Evolutionary conservation across 2,329 filamentous ascomycete species (phyloP), one percentile per base, ranked within the genome.

Genomic region (Beauveria sp.): DNA sequence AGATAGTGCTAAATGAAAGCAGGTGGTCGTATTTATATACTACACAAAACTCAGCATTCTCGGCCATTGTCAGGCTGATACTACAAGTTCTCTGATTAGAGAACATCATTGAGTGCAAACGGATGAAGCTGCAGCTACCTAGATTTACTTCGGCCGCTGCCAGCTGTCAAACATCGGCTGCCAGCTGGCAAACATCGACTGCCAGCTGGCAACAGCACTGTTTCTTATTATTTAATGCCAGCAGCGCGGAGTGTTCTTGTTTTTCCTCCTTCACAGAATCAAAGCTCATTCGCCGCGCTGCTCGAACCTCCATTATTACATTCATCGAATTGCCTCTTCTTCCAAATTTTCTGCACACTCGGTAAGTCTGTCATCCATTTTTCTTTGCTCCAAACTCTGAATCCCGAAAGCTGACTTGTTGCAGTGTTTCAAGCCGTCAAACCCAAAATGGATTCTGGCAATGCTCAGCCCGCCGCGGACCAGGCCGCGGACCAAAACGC

Each of bases 181-280:
- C 30, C 57, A 46, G 57, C 57, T 54, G 56, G n/a, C 47, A 43
- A n/a, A 47, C 7, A 24, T 4, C 16, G 12, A 26, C 56, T 7
- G 57, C 48, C 40, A 47, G 50, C 46, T 60, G 51, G n/a, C 46
- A 48, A 26, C 28, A 16, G 20, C 20, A 20, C 18, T 30, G 51
- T 10, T 34, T 54, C 41, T 41, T n/a, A 28, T 12, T 59, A 54
- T 60, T 63, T 67, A 5, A 51, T 5, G 44, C 55, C 16, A 6
- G 22, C 40, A 14, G 24, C 34, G 9, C 9, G 28, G 5, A 9
- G 5, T 44, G 1, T 22, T 8, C 7, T 41, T 18, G 9, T 58
- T 47, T 16, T 18, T 28, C 20, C 41, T 60, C 24, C 41, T 48
- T 54, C 28, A 26, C 24, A 28, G 5, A 37, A 37, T 37, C 34